phyloP scores from a whole-genome alignment of 352 stramenopile species.

The Phytophthora pluvialis region DNA sequence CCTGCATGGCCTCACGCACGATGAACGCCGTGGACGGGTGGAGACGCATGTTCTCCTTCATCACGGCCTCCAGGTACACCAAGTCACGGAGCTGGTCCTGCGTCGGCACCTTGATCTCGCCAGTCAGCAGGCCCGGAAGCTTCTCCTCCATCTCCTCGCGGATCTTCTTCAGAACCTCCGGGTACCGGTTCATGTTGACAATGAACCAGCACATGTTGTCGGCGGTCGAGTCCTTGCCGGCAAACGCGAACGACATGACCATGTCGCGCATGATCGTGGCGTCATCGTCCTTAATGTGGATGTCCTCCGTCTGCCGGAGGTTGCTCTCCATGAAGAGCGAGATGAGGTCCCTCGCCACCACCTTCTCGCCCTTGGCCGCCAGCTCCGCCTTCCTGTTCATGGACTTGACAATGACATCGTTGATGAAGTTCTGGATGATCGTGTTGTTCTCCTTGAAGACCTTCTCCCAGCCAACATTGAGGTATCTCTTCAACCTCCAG shows the following conservation, averaged over 20 bases:
- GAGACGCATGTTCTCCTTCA: conserved; percentile 69
- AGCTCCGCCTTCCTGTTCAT: conserved; percentile 52
- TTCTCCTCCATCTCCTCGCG: conserved; percentile 55
- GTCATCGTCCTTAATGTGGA: conserved; percentile 36
- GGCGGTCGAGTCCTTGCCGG: conserved; percentile 78
- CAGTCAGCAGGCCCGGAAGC: conserved; percentile 34
- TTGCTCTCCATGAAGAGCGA: conserved; percentile 51
- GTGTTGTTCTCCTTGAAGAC: too few relatives aligned
- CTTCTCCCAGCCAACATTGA: too few relatives aligned
- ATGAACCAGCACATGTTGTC: conserved; percentile 73
- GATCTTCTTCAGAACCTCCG: conserved; percentile 54
- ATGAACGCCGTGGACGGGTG: conserved; percentile 63
- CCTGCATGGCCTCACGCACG: conserved; percentile 44
- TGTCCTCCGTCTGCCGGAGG: conserved; percentile 32
- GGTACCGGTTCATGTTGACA: conserved; percentile 68
- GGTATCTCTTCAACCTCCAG: too few relatives aligned
- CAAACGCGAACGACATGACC: conserved; percentile 77
- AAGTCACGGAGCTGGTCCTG: conserved; percentile 55
- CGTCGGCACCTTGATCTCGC: conserved; percentile 36
- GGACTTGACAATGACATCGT: conserved; percentile 9
- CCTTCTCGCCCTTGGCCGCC: conserved; percentile 44
- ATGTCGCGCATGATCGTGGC: conserved; percentile 67
- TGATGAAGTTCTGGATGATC: too few relatives aligned
- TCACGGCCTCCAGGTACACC: conserved; percentile 60
- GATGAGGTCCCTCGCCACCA: conserved; percentile 53